Evolutionary conservation across 768 basidiomycete species (phyloP).

Genomic region (Leccinum variicolor): DNA sequence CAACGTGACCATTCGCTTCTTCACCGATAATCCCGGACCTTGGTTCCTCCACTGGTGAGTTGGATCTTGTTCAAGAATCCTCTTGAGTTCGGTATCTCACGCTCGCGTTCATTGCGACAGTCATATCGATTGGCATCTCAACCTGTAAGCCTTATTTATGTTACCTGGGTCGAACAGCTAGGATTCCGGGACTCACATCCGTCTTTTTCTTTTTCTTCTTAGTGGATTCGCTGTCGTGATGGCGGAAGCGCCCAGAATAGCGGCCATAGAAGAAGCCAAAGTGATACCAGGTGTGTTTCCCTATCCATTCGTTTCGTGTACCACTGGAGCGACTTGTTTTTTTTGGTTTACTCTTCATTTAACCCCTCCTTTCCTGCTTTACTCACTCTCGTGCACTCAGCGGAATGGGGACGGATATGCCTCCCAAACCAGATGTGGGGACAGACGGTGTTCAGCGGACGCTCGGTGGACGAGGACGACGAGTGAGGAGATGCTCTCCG

Average conservation of each 20-base stretch:
- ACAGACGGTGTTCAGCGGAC: background rate
- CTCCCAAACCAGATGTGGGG: background rate
- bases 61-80: background rate
- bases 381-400: conserved; percentile 5
- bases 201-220: background rate
- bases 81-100: background rate
- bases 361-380: background rate
- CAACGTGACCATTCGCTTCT: conserved; percentile 56
- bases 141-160: conserved; percentile 14
- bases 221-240: conserved; percentile 31
- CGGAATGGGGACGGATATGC: conserved; percentile 22
- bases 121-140: conserved; percentile 31
- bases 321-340: background rate
- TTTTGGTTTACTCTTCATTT: too few species aligned
- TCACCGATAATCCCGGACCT: conserved; percentile 64
- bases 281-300: conserved; percentile 19
- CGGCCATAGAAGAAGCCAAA: conserved; percentile 5
- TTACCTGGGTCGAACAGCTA: background rate
- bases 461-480: background rate
- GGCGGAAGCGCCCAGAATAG: conserved; percentile 19
- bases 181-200: conserved; percentile 16
- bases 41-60: conserved; percentile 49
- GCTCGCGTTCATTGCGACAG: conserved; percentile 8
- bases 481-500: background rate
- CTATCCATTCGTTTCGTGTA: background rate